Base-by-base conservation (phyloP, 2,329 filamentous ascomycete species). In the Hymenoscyphus repandus region DNA sequence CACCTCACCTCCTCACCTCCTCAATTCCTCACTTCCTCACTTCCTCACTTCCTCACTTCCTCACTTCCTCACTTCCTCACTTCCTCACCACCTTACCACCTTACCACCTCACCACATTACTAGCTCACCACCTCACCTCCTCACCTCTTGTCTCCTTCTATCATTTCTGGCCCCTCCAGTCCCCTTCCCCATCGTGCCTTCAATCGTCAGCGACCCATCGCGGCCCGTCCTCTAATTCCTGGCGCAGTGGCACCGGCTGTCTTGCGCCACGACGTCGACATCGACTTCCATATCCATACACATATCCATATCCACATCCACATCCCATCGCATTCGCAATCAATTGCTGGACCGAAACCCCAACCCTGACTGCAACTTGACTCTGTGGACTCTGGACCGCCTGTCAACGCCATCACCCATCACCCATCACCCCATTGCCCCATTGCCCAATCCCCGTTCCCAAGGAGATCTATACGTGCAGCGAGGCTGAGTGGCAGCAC, bases 401-500 rank as follows among this genome's bases (percentile, higher is more conserved):
- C 7, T 27, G 22, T 27, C 22, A 7, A 27, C 22, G 22, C 22
- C n/a, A n/a, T n/a, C n/a, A n/a, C n/a, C n/a, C n/a, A n/a, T n/a
- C n/a, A n/a, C n/a, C n/a, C n/a, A n/a, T n/a, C n/a, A n/a, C n/a
- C n/a, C n/a, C n/a, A n/a, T n/a, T n/a, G n/a, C n/a, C n/a, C 22
- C 39, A 30, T 30, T 27, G 31, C 47, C 45, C 40, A 45, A 47
- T 36, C 30, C 47, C 20, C 46, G 34, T 38, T 47, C 52, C 55
- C 49, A 44, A 48, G 31, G 33, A 47, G 15, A 45, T 36, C 49
- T 41, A 54, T 46, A 43, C 51, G 51, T 57, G 56, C 55, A 62
- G 54, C 57, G 56, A 64, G 61, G 62, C 62, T 63, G 62, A 62
- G 52, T 51, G 50, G 53, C 48, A 52, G 47, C 53, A 53, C 52